Conservation (phyloP, 768 basidiomycete species). For the Saitozyma podzolica region DNA sequence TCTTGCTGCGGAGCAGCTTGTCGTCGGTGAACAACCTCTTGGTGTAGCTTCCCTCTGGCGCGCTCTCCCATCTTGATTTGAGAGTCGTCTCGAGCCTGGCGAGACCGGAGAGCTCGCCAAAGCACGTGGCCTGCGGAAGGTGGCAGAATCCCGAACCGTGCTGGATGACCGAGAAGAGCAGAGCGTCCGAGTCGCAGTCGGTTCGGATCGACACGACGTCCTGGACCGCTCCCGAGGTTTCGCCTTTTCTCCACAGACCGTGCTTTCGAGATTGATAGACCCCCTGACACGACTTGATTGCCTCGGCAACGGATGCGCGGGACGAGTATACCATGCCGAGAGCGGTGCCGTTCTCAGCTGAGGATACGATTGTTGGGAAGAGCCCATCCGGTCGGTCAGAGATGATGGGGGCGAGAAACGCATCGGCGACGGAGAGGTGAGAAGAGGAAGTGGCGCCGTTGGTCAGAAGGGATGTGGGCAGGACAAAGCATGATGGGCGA, state of each 20-base stretch:
- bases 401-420: constrained; percentile 75
- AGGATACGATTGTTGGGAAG: constrained; percentile 87
- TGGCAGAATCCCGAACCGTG: constrained; percentile 93
- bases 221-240: constrained; percentile 91
- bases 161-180: constrained; percentile 84
- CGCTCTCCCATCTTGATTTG: constrained; percentile 66
- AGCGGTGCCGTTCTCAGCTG: constrained; percentile 51
- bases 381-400: constrained; percentile 82
- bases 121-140: constrained; percentile 81
- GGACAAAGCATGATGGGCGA: constrained; percentile 62
- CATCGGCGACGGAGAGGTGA: constrained; percentile 73
- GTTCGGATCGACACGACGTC: constrained; percentile 74
- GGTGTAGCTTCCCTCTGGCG: constrained; percentile 91
- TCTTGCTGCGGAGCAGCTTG: constrained; percentile 81
- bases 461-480: constrained; percentile 68
- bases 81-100: constrained; percentile 78
- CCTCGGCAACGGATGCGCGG: constrained; percentile 74
- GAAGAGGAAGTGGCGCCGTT: constrained; percentile 61
- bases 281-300: constrained; percentile 82
- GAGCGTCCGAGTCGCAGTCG: constrained; percentile 90
- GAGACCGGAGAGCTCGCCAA: constrained; percentile 76
- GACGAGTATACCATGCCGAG: constrained; percentile 98
- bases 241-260: constrained; percentile 95
- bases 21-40: constrained; percentile 78
- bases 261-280: constrained; percentile 96